phyloP scores from a whole-genome alignment of 139 green algal genomes.

The Chlorella sp. region DNA sequence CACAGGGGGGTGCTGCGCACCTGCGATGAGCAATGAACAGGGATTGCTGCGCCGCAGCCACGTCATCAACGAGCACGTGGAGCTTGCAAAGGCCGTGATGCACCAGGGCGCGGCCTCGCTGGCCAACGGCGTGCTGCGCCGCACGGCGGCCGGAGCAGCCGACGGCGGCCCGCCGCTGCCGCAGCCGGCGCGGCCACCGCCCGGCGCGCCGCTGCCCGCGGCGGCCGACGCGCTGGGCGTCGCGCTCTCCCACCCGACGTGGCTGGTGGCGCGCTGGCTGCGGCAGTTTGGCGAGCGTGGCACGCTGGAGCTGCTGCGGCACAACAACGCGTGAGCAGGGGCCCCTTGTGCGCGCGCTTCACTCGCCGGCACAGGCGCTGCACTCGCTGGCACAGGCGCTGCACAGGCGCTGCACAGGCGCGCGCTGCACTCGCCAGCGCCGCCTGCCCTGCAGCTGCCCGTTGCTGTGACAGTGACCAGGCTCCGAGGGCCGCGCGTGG shows the following conservation, averaged over 20 bases:
- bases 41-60: conserved; percentile 27
- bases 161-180: too few species aligned
- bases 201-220: background rate
- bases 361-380: too few species aligned
- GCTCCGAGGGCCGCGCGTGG: too few species aligned
- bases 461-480: too few species aligned
- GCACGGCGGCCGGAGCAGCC: too few species aligned
- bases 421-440: too few species aligned
- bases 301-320: conserved; percentile 58
- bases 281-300: conserved; percentile 49
- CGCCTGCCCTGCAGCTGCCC: too few species aligned
- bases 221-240: conserved; percentile 38
- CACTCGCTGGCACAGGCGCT: too few species aligned
- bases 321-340: conserved; percentile 73
- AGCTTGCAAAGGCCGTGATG: conserved; percentile 64
- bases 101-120: conserved; percentile 39
- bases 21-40: too few species aligned
- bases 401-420: too few species aligned
- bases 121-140: conserved; percentile 64
- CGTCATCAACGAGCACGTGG: conserved; percentile 74
- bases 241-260: conserved; percentile 68
- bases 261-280: conserved; percentile 82
- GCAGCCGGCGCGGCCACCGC: conserved; percentile 7
- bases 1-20: too few species aligned
- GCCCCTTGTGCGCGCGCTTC: too few species aligned